These are phyloP conservation scores for Rhodamnia rubescens DNA, from an alignment of 345 rosid species.

Conservation along the genomic window DNA sequence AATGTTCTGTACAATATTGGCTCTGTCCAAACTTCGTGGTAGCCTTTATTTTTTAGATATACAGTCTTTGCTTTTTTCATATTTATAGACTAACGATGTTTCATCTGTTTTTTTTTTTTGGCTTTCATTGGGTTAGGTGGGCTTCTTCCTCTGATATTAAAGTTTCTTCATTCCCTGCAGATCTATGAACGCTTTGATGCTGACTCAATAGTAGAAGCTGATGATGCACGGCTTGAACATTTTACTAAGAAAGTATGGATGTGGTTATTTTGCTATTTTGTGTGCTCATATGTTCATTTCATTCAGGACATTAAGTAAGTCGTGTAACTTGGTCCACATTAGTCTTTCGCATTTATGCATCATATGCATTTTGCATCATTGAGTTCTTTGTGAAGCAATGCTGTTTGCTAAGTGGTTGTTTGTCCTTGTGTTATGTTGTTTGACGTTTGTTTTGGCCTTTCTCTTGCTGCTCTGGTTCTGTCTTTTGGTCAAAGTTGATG, in stretches of 20 bases:
- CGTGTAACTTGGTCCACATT: neutral
- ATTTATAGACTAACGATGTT: neutral
- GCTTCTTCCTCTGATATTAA: slow-evolving; percentile 1
- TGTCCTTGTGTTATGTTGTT: neutral
- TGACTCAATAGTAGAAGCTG: slow-evolving; percentile 36
- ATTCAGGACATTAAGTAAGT: neutral
- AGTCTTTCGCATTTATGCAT: neutral
- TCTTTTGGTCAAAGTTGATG: neutral
- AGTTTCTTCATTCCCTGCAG: slow-evolving; percentile 26
- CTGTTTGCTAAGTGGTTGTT: neutral
- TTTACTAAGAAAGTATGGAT: slow-evolving; percentile 62
- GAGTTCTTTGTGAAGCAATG: neutral
- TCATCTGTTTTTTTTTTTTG: neutral
- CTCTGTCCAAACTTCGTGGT: neutral
- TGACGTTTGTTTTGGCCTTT: neutral
- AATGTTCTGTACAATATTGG: neutral
- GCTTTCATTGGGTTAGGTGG: neutral
- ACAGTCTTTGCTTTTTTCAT: neutral
- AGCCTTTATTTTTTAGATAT: neutral
- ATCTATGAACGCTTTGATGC: slow-evolving; percentile 72
- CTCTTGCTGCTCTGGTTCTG: neutral
- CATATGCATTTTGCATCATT: neutral
- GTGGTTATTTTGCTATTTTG: neutral
- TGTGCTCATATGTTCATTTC: neutral
- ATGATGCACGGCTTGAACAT: slow-evolving; percentile 75